phyloP scores from a whole-genome alignment of 768 basidiomycete genomes.

The Strobilomyces echinocephalus region DNA sequence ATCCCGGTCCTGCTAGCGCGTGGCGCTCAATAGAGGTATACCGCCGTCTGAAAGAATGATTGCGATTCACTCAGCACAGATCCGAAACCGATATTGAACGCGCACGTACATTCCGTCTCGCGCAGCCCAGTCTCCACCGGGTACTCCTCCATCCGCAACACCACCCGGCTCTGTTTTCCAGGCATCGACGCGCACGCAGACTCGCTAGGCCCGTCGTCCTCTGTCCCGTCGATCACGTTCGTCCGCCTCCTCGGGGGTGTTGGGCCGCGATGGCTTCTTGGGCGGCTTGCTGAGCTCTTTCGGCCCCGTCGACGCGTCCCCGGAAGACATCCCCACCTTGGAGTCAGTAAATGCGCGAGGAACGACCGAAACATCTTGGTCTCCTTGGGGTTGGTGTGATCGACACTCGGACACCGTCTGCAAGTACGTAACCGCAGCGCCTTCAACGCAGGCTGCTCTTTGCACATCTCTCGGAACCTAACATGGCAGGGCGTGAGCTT shows the following conservation, averaged over 20 bases:
- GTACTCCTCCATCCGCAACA: no score
- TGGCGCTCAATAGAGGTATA: no score
- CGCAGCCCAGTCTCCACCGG: no score
- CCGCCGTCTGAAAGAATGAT: no score
- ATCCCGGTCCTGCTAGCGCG: no score
- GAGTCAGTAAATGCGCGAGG: constrained; percentile 57
- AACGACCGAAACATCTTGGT: constrained; percentile 56
- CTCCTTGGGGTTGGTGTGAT: constrained; percentile 61
- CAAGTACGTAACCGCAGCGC: constrained; percentile 66
- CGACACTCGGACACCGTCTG: constrained; percentile 64
- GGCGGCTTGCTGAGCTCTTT: constrained; percentile 22
- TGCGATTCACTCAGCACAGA: no score
- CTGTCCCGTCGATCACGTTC: constrained; percentile 37
- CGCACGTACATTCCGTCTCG: no score
- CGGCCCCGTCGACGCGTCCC: background rate
- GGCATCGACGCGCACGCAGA: constrained; percentile 2
- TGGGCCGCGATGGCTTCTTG: constrained; percentile 42
- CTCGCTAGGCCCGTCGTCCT: constrained; percentile 18
- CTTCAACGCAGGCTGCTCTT: constrained; percentile 45
- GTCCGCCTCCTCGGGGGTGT: constrained; percentile 41
- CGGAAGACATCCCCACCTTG: constrained; percentile 18
- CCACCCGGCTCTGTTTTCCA: no score
- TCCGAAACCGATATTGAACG: no score
- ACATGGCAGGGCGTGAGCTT: background rate
- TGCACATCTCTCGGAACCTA: constrained; percentile 81